Percentiles rank a stretch among this genome's conserved stretches.
Evolutionary conservation across 129 eudicot genomes (phyloP).

Genomic region (Daucus carota): DH1_v3.0 NC_030381.2:19608001-19608500

Average conservation of each 20-base stretch:
- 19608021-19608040: no score
- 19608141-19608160: background rate
- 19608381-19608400: background rate
- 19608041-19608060: no score
- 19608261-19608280: conserved; percentile 92
- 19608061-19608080: background rate
- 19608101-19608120: background rate
- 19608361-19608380: background rate
- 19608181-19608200: conserved; percentile 62
- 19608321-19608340: background rate
- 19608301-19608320: background rate
- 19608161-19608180: background rate
- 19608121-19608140: background rate
- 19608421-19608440: background rate
- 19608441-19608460: background rate
- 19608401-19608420: background rate
- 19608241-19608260: conserved; percentile 85
- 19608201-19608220: conserved; percentile 90
- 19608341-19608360: no score
- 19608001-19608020: no score
- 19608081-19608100: background rate
- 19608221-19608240: conserved; percentile 93
- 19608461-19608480: background rate
- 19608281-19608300: conserved; percentile 33
- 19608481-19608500: background rate